Evolutionary conservation across 2,329 filamentous ascomycete species (phyloP).

Genomic region (Myriosclerotinia scirpicola): DNA sequence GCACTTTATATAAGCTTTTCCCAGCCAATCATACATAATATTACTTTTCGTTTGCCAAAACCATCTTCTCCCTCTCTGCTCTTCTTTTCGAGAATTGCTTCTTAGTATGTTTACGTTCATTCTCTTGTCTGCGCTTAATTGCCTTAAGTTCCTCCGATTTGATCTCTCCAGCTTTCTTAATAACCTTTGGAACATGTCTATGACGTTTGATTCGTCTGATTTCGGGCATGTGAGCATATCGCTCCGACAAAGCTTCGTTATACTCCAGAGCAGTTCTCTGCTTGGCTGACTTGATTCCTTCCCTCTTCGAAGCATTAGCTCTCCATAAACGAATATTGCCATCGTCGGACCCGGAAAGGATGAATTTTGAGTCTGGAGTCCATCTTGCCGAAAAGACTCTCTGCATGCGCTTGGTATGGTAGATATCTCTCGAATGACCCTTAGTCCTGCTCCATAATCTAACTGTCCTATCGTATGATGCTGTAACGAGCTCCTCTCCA

Average conservation of each 20-base stretch:
- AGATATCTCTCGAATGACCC: conserved; percentile 87
- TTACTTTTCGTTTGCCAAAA: conserved; percentile 56
- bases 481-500: conserved; percentile 88
- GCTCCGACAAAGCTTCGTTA: conserved; percentile 76
- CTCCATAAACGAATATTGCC: conserved; percentile 91
- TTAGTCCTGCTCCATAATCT: conserved; percentile 78
- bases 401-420: conserved; percentile 98
- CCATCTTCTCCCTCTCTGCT: conserved; percentile 89
- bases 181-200: conserved; percentile 84
- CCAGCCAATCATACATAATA: conserved; percentile 17
- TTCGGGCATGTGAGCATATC: conserved; percentile 95
- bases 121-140: conserved; percentile 90
- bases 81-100: conserved; percentile 73
- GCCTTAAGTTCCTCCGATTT: conserved; percentile 85
- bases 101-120: conserved; percentile 86
- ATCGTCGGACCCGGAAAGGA: conserved; percentile 89
- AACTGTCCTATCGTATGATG: conserved; percentile 84
- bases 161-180: conserved; percentile 96
- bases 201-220: conserved; percentile 87
- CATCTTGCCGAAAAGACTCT: conserved; percentile 82
- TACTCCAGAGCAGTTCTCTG: conserved; percentile 91
- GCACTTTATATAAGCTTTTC: conserved; percentile 10
- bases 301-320: conserved; percentile 76
- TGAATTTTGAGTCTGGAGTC: conserved; percentile 85
- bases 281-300: conserved; percentile 80